phyloP scores from a whole-genome alignment of 305 asterid genomes.

The Rubia balearica region DNA sequence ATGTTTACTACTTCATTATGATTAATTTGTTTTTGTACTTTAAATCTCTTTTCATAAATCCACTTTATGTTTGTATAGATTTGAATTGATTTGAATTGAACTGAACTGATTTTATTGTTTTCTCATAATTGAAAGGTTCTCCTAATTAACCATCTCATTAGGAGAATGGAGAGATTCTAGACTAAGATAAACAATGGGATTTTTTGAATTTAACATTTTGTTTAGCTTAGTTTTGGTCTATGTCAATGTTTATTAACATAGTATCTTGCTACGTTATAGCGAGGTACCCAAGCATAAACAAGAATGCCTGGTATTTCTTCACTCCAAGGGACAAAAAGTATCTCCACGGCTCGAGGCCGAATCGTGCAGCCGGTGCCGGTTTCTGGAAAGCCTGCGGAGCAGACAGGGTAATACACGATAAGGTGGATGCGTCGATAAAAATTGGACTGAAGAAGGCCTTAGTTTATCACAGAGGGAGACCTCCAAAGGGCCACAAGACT shows the following conservation, averaged over 20 bases:
- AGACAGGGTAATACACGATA: background rate
- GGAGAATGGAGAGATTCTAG: no score
- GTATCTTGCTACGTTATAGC: background rate
- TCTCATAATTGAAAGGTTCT: no score
- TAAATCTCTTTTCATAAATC: no score
- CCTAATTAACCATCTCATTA: no score
- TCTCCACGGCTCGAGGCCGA: slow-evolving; percentile 16
- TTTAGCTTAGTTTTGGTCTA: background rate
- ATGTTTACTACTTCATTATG: no score
- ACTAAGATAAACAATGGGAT: no score
- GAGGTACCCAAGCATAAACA: slow-evolving; percentile 8
- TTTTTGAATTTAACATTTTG: no score
- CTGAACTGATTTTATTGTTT: no score
- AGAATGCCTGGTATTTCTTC: slow-evolving; percentile 21
- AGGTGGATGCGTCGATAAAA: background rate
- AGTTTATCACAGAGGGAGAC: slow-evolving; percentile 18
- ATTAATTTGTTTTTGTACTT: no score
- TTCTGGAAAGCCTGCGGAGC: slow-evolving; percentile 31
- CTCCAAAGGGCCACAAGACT: slow-evolving; percentile 11
- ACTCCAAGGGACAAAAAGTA: slow-evolving; percentile 23
- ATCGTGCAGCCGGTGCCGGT: slow-evolving; percentile 20
- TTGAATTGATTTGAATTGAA: no score
- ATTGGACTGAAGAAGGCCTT: slow-evolving; percentile 18
- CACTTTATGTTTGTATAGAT: no score
- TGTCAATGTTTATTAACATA: background rate